Percentiles rank a stretch among this genome's conserved stretches.
These are phyloP conservation scores for Saccharomycopsis selenospora DNA, from an alignment of 805 yeast genomes.

Conservation along the genomic window DNA sequence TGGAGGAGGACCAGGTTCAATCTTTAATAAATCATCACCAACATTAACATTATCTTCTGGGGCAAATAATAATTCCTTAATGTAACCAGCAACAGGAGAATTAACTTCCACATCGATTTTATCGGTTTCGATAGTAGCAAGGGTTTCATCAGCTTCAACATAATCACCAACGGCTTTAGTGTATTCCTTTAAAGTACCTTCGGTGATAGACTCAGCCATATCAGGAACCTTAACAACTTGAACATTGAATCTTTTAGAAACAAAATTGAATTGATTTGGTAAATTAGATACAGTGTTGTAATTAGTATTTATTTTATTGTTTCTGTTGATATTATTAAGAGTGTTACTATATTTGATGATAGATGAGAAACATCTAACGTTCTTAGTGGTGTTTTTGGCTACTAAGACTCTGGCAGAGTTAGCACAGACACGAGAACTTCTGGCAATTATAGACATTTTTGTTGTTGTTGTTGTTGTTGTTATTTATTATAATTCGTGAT, in stretches of 20 bases:
- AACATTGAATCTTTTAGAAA: conserved; percentile 30
- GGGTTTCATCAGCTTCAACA: conserved; percentile 77
- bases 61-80: conserved; percentile 71
- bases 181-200: conserved; percentile 78
- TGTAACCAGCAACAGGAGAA: conserved; percentile 86
- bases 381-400: not conserved
- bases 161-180: conserved; percentile 79
- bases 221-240: conserved; percentile 83
- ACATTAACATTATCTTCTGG: conserved; percentile 93
- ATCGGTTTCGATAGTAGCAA: conserved; percentile 97
- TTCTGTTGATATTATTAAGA: not conserved
- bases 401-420: conserved; percentile 4
- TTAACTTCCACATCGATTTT: conserved; percentile 96
- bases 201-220: conserved; percentile 98
- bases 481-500: too few relatives aligned
- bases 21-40: conserved; percentile 84
- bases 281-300: conserved; percentile 4
- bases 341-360: conserved; percentile 3
- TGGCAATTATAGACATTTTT: conserved; percentile 10
- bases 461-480: not conserved
- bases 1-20: conserved; percentile 72
- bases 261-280: conserved; percentile 16
- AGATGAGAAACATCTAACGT: conserved; percentile 16
- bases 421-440: conserved; percentile 9
- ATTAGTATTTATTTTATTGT: not conserved